Evolutionary conservation across 2,329 filamentous ascomycete species (phyloP), one percentile per base, ranked within the genome.

Genomic region (Harringtonia lauricola): DNA sequence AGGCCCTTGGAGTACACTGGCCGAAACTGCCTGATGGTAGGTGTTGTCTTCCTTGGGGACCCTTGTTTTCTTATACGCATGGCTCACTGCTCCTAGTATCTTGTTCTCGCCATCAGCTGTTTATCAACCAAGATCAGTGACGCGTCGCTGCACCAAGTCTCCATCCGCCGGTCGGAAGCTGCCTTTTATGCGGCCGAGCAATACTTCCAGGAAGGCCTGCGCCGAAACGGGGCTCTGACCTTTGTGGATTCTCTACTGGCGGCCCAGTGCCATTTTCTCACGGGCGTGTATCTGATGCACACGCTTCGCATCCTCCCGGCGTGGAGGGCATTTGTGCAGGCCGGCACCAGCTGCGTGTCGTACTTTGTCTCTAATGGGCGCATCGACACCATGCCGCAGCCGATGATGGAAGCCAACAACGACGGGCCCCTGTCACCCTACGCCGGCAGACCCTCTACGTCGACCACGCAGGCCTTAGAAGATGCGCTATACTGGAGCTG

Each of bases 131-230:
- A 65, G 0, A 61, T 69, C 4, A 19, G 28, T 18, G 26, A 40
- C 33, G 64, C 64, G 2, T 56, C 59, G 1, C 62, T 56, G 8
- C 56, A 58, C 8, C 55, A 55, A 10, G 60, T 45, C 17, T 34
- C 36, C 4, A 21, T 45, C 15, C 15, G 54, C 42, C 57, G 59
- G 2, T 58, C 58, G 2, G 59, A 61, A n/a, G 0, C 49, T 57
- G 0, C 57, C 59, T 1, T 68, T 65, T 36, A 46, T 49, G n/a
- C 56, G n/a, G 64, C 67, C 1, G 62, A 65, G 42, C 57, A 58
- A 0, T 65, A 68, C 42, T 74, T 74, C 46, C 58, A 63, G 3
- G 68, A 66, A 0, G 67, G 70, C 0, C 70, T 72, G 49, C 70
- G 66, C 49, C 57, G 69, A 3, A 63, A 72, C 14, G 71, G 70